These are phyloP conservation scores for Pichia sp. DNA, from an alignment of 1,139 yeast genomes.

Conservation along the genomic window DNA sequence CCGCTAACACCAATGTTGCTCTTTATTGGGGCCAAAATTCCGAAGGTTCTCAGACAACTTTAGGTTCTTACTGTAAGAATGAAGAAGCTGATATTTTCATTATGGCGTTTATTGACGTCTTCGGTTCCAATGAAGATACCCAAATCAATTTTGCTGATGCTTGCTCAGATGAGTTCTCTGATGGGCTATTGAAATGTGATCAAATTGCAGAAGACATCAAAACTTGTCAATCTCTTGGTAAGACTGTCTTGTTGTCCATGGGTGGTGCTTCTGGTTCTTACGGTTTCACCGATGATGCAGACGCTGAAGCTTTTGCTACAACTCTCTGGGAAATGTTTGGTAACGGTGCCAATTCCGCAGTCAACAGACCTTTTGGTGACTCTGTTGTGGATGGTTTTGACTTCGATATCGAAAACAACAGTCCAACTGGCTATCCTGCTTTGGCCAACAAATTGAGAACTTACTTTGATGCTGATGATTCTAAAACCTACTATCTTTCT, in stretches of 20 bases:
- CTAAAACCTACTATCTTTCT: conserved; percentile 65
- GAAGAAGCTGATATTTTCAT: conserved; percentile 65
- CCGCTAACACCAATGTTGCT: conserved; percentile 53
- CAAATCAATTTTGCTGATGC: conserved; percentile 65
- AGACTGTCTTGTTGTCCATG: conserved; percentile 67
- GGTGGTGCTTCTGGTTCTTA: conserved; percentile 86
- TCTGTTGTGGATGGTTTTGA: conserved; percentile 68
- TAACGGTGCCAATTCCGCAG: conserved; percentile 64
- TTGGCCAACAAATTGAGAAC: conserved; percentile 53
- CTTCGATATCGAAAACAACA: conserved; percentile 55
- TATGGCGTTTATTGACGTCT: conserved; percentile 59
- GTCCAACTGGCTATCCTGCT: conserved; percentile 50
- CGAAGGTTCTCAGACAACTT: conserved; percentile 59
- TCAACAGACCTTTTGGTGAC: conserved; percentile 65
- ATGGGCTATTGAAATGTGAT: conserved; percentile 53
- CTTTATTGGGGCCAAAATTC: conserved; percentile 92
- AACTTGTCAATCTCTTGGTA: conserved; percentile 77
- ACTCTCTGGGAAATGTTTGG: conserved; percentile 84
- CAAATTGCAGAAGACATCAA: conserved; percentile 65
- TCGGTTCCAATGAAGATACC: conserved; percentile 41
- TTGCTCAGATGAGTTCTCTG: conserved; percentile 43
- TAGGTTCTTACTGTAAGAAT: conserved; percentile 62
- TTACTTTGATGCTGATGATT: conserved; percentile 42
- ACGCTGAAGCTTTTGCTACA: conserved; percentile 63
- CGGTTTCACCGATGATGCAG: conserved; percentile 56